Evolutionary conservation across 2,329 filamentous ascomycete species (phyloP).

Genomic region (Rhynchosporium agropyri): DNA sequence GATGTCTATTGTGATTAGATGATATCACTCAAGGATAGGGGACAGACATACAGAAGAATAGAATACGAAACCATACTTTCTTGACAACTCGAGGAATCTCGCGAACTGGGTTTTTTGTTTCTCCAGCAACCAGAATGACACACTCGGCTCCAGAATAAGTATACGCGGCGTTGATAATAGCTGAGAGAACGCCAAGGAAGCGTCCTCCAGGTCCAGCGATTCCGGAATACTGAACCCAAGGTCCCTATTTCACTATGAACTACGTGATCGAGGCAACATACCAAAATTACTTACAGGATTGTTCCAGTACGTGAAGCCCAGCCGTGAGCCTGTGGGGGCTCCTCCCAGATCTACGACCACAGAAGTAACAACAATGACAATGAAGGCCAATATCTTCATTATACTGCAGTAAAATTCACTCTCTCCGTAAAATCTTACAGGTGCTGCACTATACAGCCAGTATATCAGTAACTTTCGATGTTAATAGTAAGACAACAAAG

Average conservation of each 20-base stretch:
- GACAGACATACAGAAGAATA: constrained; percentile 51
- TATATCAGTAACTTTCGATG: too few relatives aligned
- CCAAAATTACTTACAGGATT: too few relatives aligned
- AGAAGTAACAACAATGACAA: too few relatives aligned
- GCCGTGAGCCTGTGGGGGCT: too few relatives aligned
- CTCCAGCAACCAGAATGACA: constrained; percentile 58
- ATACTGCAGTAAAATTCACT: too few relatives aligned
- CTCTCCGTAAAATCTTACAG: too few relatives aligned
- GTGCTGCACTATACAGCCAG: too few relatives aligned
- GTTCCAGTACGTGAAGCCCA: too few relatives aligned
- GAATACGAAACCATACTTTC: constrained; percentile 57
- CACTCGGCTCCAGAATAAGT: constrained; percentile 51
- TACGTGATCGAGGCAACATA: too few relatives aligned
- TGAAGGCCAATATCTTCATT: too few relatives aligned
- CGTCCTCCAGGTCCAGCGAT: constrained; percentile 58
- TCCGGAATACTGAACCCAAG: constrained; percentile 70
- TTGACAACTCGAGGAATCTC: constrained; percentile 55
- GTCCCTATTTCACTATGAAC: constrained; percentile 45
- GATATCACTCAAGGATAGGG: background rate
- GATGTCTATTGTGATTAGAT: constrained; percentile 8
- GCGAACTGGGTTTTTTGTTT: constrained; percentile 54
- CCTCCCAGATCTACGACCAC: too few relatives aligned
- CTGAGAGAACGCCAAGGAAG: constrained; percentile 55
- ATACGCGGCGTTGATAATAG: constrained; percentile 51
- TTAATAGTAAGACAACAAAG: too few relatives aligned